Evolutionary conservation across 371 early-diverging fungal genomes (phyloP).

Genomic region (Dentiscutata heterogama): DNA sequence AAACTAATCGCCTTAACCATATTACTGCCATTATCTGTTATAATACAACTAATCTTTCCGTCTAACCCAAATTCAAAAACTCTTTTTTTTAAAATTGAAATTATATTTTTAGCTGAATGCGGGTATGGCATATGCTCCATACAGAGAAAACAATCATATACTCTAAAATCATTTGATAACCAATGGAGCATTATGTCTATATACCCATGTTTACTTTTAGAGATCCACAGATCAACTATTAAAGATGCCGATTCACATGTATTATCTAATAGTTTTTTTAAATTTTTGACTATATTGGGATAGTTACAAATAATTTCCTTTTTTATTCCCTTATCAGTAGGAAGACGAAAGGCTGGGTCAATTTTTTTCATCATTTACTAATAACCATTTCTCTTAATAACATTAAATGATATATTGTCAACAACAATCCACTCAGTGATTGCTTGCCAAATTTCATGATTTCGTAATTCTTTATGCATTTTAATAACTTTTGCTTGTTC

Average conservation of each 20-base stretch:
- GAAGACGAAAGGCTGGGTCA: not conserved
- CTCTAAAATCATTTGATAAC: constrained; percentile 5
- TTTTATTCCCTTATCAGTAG: no score
- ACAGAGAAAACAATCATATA: not conserved
- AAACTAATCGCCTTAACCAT: not conserved
- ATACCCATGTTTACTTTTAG: no score
- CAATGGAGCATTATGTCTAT: not conserved
- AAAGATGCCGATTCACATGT: no score
- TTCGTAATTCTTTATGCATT: not conserved
- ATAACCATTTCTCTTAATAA: no score
- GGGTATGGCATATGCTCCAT: not conserved
- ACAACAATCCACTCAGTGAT: no score
- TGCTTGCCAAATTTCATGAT: not conserved
- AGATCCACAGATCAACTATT: no score
- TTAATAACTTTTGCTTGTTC: not conserved
- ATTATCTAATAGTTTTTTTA: no score
- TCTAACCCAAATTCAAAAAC: constrained; percentile 5
- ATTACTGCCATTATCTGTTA: constrained; percentile 14
- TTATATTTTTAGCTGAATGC: not conserved
- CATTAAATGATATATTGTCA: no score
- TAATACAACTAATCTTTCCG: not conserved
- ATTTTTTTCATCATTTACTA: not conserved
- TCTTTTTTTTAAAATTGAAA: not conserved
- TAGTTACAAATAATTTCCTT: no score
- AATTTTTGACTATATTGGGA: no score